phyloP scores from a whole-genome alignment of 2,329 filamentous ascomycete species.

The Lasiodiplodia sp. region DNA sequence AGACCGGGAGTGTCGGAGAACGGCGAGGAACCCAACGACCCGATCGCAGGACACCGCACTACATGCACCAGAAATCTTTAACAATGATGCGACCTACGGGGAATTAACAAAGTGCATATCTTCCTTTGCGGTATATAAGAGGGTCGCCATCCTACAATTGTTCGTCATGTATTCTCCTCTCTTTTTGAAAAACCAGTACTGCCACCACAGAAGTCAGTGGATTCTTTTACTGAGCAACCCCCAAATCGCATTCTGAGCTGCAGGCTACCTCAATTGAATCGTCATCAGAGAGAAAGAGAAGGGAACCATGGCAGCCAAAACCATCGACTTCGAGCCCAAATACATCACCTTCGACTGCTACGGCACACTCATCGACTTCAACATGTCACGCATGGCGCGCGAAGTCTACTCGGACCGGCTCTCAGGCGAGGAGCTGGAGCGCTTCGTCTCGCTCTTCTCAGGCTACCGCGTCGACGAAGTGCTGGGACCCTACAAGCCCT shows the following conservation, averaged over 20 bases:
- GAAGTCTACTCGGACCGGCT: constrained; percentile 16
- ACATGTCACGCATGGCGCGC: constrained; percentile 29
- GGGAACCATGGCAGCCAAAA: neutral
- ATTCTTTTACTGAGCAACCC: no score
- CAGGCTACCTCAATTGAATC: no score
- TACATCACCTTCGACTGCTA: constrained; percentile 31
- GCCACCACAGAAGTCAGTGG: no score
- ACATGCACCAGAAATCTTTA: neutral
- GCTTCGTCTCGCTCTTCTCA: constrained; percentile 27
- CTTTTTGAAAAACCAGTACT: no score
- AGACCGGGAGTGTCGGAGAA: neutral
- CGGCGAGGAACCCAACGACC: neutral
- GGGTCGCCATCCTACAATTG: neutral
- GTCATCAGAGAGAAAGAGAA: no score
- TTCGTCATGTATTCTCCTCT: no score
- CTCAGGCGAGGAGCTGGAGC: constrained; percentile 8
- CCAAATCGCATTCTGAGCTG: no score
- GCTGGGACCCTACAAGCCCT: constrained; percentile 28
- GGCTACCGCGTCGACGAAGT: constrained; percentile 29
- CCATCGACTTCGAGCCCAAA: constrained; percentile 29
- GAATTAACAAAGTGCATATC: neutral
- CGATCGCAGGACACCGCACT: neutral
- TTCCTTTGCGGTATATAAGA: neutral
- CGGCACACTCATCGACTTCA: constrained; percentile 30
- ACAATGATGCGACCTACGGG: neutral